Evolutionary conservation across 129 eudicot genomes (phyloP).

Genomic region (Flaveria ramosissima): DNA sequence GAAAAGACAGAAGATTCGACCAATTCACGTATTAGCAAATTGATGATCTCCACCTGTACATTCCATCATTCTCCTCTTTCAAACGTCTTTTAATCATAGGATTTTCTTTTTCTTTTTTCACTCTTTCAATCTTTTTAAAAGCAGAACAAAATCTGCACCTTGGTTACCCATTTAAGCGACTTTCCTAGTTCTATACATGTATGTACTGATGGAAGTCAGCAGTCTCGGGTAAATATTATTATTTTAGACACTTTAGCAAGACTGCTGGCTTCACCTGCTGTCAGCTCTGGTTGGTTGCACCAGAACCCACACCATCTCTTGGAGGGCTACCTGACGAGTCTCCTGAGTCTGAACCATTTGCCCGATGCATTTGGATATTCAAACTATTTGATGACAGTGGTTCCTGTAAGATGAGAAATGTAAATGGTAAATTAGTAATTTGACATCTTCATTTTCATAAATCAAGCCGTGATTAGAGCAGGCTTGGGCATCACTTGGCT

Average conservation of each 20-base stretch:
- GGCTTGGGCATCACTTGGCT: neutral
- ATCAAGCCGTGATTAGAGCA: neutral
- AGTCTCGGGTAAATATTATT: constrained; percentile 29
- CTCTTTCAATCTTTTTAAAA: constrained; percentile 24
- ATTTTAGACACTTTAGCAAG: constrained; percentile 20
- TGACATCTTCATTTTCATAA: neutral
- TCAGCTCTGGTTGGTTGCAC: constrained; percentile 37
- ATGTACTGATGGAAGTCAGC: constrained; percentile 46
- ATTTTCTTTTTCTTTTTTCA: neutral
- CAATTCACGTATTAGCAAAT: constrained; percentile 20
- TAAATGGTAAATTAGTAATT: neutral
- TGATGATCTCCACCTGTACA: constrained; percentile 40
- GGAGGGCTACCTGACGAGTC: constrained; percentile 45
- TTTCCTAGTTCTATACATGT: constrained; percentile 44
- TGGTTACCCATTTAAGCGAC: constrained; percentile 14
- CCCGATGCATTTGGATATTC: constrained; percentile 49
- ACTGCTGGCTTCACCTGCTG: constrained; percentile 41
- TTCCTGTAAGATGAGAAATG: constrained; percentile 33
- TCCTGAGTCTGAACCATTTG: constrained; percentile 50
- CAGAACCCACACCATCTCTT: constrained; percentile 42
- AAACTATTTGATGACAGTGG: constrained; percentile 48
- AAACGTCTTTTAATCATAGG: constrained; percentile 12
- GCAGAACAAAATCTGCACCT: constrained; percentile 48
- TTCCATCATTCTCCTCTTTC: constrained; percentile 34
- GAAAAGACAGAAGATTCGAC: constrained; percentile 30